Percentiles rank a stretch among this genome's conserved stretches.
phyloP scores from a whole-genome alignment of 768 basidiomycete genomes.

The Phylloporus sp. region DNA sequence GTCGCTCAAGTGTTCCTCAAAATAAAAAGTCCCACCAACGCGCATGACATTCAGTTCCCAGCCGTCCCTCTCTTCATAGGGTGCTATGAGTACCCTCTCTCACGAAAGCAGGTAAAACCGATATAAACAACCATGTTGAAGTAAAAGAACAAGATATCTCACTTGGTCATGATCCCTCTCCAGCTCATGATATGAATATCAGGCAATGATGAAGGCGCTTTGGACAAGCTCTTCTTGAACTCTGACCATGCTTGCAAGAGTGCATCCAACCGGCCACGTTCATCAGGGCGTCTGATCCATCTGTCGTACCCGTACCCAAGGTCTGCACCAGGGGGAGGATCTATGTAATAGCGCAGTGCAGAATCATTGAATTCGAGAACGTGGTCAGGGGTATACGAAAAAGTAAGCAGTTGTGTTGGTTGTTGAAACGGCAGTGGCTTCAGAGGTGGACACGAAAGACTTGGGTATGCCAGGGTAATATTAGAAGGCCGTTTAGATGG shows the following conservation, averaged over 20 bases:
- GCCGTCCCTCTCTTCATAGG: constrained; percentile 76
- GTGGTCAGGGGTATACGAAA: constrained; percentile 62
- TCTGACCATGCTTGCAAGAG: constrained; percentile 57
- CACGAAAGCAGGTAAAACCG: constrained; percentile 22
- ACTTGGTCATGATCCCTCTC: constrained; percentile 87
- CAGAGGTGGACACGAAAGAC: constrained; percentile 17
- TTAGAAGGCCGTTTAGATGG: constrained; percentile 1
- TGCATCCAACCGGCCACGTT: constrained; percentile 62
- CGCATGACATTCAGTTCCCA: constrained; percentile 86
- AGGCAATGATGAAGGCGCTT: constrained; percentile 30
- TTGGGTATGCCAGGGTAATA: constrained; percentile 20
- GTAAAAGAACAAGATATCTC: constrained; percentile 22
- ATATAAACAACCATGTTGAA: constrained; percentile 1
- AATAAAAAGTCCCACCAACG: constrained; percentile 63
- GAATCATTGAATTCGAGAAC: constrained; percentile 62
- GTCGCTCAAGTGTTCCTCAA: constrained; percentile 69
- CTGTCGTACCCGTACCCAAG: constrained; percentile 68
- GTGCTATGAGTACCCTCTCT: constrained; percentile 73
- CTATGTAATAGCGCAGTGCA: constrained; percentile 66
- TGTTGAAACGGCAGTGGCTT: constrained; percentile 56
- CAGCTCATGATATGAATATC: constrained; percentile 63
- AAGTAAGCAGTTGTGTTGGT: constrained; percentile 63
- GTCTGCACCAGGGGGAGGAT: constrained; percentile 63
- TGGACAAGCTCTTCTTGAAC: constrained; percentile 35
- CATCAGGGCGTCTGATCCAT: constrained; percentile 67